Percentiles rank a stretch among this genome's conserved stretches.
These are phyloP conservation scores for Phaseolus coccineus DNA, from an alignment of 331 rosid genomes.

Conservation along the genomic window DNA sequence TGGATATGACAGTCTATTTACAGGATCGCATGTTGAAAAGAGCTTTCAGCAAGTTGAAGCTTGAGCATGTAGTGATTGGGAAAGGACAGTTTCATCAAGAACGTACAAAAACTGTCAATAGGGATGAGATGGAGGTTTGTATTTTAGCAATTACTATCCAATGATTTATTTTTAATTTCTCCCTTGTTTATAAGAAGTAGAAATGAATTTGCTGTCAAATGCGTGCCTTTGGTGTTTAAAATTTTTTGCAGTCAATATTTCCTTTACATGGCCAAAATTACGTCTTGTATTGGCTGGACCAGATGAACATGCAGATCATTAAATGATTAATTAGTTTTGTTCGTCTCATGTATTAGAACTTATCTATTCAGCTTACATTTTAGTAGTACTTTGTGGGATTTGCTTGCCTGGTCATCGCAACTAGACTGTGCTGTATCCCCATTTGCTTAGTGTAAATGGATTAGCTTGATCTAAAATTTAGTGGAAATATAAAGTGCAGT, in stretches of 20 bases:
- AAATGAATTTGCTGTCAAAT: conserved; percentile 7
- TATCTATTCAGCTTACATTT: no score
- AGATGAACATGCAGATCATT: not conserved
- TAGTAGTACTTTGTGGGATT: no score
- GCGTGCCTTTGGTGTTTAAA: not conserved
- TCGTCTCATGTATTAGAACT: not conserved
- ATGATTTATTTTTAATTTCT: not conserved
- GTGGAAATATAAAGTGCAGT: not conserved
- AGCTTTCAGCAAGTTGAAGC: conserved; percentile 97
- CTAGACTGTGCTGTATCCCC: not conserved
- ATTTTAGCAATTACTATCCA: conserved; percentile 12
- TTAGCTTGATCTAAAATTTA: not conserved
- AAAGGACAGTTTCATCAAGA: conserved; percentile 95
- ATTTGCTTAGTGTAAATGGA: not conserved
- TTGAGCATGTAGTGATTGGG: conserved; percentile 94
- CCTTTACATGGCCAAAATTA: not conserved
- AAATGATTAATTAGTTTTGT: not conserved
- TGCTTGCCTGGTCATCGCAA: not conserved
- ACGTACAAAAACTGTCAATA: conserved; percentile 42
- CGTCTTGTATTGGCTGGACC: not conserved
- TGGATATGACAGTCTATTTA: conserved; percentile 45
- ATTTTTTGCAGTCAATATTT: not conserved
- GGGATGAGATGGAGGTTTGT: conserved; percentile 67
- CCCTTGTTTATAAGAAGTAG: not conserved
- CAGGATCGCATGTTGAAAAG: conserved; percentile 94